Base-by-base conservation (phyloP, 768 basidiomycete species). In the Leccinum subtestaceum region DNA sequence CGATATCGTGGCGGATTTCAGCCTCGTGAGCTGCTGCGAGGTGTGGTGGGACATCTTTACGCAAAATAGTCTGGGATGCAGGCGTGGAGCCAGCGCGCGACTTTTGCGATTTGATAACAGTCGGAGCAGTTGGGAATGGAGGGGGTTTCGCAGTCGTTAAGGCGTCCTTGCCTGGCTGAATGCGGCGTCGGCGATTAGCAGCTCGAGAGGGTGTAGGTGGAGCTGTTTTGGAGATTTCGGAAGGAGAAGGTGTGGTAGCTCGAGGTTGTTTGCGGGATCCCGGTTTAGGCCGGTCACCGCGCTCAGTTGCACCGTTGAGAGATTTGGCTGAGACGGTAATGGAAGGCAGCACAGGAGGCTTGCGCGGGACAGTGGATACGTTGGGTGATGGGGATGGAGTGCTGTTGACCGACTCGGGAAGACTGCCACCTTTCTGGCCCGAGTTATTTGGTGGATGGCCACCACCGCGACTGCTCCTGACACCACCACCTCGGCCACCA, bases 11-110 rank as follows among this genome's bases (percentile, higher is more conserved):
- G 49, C 81, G 81, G 68, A 86, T 77, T 60, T 84, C 84, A 15
- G 72, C 71, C 12, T 75, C 67, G 13, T 77, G 72, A 48, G 62
- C 63, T 59, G 65, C 64, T 50, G 68, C 67, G 25, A 86, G 75
- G 60, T 87, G 88, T 9, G 85, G 86, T 43, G 86, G 86, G 5
- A 80, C 67, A 63, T 88, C 85, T 67, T 85, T 87, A 25, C 77
- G 67, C 5, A 71, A 21, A 34, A 77, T 73, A 9, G 60, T 62
- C 52, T 76, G 65, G 21, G 72, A 61, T 43, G 62, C 43, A 54
- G 65, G 62, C 17, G 63, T 59, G 12, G 65, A 67, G 9, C 55
- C 65, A 46, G 53, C 32, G 40, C 53, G 61, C 32, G 77, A 75
- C 40, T 74, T 77, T 59, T 78, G 76, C 13, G 77, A 13, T 76